Evolutionary conservation across 139 green algal species (phyloP).

Genomic region (Trebouxia sp.): DNA sequence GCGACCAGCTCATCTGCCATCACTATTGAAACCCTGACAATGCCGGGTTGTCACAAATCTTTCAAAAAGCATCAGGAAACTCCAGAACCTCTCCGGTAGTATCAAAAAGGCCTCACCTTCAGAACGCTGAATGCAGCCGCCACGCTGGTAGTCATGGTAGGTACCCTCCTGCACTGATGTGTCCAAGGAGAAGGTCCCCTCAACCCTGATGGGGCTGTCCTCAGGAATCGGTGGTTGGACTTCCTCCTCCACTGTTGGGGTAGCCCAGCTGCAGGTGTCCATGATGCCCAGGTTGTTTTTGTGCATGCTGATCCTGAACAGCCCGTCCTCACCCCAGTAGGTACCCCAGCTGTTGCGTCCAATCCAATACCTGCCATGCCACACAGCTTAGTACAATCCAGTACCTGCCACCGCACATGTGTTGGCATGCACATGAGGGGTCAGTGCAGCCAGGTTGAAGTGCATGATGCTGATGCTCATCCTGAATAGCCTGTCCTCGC

Average conservation of each 20-base stretch:
- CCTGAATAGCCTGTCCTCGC: no score
- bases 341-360: conserved; percentile 60
- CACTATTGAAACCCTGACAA: no score
- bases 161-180: conserved; percentile 13
- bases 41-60: no score
- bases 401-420: conserved; percentile 24
- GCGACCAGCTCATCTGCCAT: no score
- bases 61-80: no score
- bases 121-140: conserved; percentile 17
- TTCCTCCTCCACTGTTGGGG: neutral
- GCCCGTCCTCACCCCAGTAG: conserved; percentile 56
- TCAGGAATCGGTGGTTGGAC: neutral
- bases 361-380: conserved; percentile 42
- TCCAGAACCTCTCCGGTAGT: no score
- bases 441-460: neutral
- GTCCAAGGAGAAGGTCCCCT: conserved; percentile 17
- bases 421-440: neutral
- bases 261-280: conserved; percentile 25
- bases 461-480: neutral
- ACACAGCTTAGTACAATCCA: no score
- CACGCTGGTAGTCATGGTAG: conserved; percentile 9
- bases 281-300: conserved; percentile 29
- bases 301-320: conserved; percentile 44
- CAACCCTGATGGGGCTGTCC: neutral
- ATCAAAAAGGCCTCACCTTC: neutral